Evolutionary conservation across 441 rosid species (phyloP), one percentile per base, ranked within the genome.

Genomic region (Viola pubescens): DNA sequence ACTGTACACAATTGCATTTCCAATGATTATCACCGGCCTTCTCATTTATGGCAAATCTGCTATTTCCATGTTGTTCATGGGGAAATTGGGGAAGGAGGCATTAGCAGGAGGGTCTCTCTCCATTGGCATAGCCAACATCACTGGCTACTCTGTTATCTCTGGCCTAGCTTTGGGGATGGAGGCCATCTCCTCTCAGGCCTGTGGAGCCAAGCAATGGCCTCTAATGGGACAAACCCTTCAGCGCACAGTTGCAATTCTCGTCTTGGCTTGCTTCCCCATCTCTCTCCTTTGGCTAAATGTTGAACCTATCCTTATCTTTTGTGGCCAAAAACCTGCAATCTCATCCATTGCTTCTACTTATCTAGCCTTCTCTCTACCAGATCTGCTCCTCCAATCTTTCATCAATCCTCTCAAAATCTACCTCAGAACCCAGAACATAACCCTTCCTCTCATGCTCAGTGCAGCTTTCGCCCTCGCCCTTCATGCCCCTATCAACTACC

Each of bases 91-190:
- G 6, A 87, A 91, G 54, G 71, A 80, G 6, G 79, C 82, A 65
- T 78, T 91, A 12, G 97, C 98, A 53, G 98, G 85, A 14, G 95
- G 98, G 10, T 89, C 98, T 8, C 80, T 85, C 8, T 89, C 97
- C 63, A 87, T 91, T 43, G 97, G 94, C 44, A 84, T 91, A 54
- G 95, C 97, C 9, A 91, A 91, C 75, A 89, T 91, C 64, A 81
- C 91, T 4, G 98, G 98, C 47, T 91, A 91, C 81, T 85, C 98
- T 5, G 86, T 91, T 58, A 81, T 91, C 56, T 83, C 97, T 19
- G 98, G 97, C 6, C 77, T 91, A 13, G 82, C 98, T 55, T 71
- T 89, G 49, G 97, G 97, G 37, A 87, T 80, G 88, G 98, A 91
- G 47, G 88, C 98, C 9, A 79, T 91, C 43, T 87, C 90, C 58